These are phyloP conservation scores for Neurospora sp. DNA, from an alignment of 495 filamentous ascomycete genomes.

Conservation along the genomic window DNA sequence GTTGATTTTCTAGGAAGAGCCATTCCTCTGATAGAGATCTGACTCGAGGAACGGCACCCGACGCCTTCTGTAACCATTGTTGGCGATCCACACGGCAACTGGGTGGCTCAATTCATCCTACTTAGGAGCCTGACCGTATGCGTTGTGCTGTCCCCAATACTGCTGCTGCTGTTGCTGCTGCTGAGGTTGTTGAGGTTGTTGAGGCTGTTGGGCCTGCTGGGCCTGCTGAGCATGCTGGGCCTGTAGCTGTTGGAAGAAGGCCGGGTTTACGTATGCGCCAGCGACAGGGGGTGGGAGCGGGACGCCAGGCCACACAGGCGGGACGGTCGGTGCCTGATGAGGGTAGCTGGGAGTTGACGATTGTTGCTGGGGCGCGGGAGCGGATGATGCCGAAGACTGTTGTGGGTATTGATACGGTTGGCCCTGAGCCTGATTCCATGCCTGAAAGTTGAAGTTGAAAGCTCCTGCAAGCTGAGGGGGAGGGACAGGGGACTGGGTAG, in stretches of 20 bases:
- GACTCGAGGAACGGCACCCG: neutral
- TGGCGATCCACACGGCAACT: neutral
- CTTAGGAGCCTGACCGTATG: constrained; percentile 2
- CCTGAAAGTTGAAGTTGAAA: constrained; percentile 12
- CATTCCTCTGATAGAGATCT: too few species aligned
- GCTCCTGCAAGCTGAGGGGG: constrained; percentile 2
- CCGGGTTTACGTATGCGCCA: constrained; percentile 57
- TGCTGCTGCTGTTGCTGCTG: constrained; percentile 8
- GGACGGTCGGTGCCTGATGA: neutral
- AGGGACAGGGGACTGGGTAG: constrained; percentile 4
- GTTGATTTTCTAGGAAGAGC: neutral
- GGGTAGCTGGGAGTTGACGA: constrained; percentile 3
- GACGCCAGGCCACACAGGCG: constrained; percentile 4
- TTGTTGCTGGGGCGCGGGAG: neutral
- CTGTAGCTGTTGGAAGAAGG: constrained; percentile 43
- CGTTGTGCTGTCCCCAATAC: constrained; percentile 2
- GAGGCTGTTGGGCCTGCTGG: constrained; percentile 1
- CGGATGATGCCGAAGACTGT: constrained; percentile 1
- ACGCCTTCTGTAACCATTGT: neutral
- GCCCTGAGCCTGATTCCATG: constrained; percentile 10
- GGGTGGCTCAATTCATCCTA: neutral
- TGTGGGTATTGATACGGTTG: constrained; percentile 11
- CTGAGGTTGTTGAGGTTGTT: constrained; percentile 22
- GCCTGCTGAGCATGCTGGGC: neutral
- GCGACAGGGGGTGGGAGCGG: constrained; percentile 21